phyloP scores from a whole-genome alignment of 2,329 filamentous ascomycete genomes.

The Microcera coccophila region DNA sequence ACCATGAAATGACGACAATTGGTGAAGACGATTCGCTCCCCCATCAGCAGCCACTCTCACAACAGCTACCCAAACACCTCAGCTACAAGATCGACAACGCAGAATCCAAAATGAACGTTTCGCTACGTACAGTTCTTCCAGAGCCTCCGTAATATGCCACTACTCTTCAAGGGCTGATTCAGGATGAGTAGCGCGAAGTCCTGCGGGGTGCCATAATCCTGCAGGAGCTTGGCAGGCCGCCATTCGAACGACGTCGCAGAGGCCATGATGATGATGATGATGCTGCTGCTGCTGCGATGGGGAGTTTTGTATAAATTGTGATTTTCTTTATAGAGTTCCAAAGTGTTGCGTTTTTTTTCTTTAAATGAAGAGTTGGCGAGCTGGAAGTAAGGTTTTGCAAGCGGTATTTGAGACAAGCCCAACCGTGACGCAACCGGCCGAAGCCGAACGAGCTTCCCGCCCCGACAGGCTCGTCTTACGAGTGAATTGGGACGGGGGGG shows the following conservation, averaged over 20 bases:
- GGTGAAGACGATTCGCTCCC: slow-evolving; percentile 72
- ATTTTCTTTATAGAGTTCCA: too few species aligned
- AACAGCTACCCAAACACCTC: slow-evolving; percentile 45
- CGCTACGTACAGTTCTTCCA: slow-evolving; percentile 45
- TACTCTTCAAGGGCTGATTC: slow-evolving; percentile 48
- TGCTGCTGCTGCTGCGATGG: too few species aligned
- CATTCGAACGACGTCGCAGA: slow-evolving; percentile 32
- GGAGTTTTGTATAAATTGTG: too few species aligned
- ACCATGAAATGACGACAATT: slow-evolving; percentile 40
- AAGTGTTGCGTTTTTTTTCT: too few species aligned
- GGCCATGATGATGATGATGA: too few species aligned
- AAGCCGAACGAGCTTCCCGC: too few species aligned
- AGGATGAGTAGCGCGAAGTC: slow-evolving; percentile 47
- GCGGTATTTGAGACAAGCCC: too few species aligned
- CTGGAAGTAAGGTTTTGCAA: too few species aligned
- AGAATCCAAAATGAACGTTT: neutral
- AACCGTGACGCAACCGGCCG: too few species aligned
- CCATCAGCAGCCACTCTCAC: slow-evolving; percentile 83
- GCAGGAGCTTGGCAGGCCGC: slow-evolving; percentile 38
- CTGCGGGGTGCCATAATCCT: slow-evolving; percentile 29
- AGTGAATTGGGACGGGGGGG: too few species aligned
- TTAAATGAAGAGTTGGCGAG: too few species aligned
- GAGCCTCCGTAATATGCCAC: slow-evolving; percentile 45
- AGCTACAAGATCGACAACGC: slow-evolving; percentile 11
- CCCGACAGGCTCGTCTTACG: too few species aligned